Evolutionary conservation across 2,329 filamentous ascomycete genomes (phyloP).

Genomic region (Talaromyces verruculosus): DNA sequence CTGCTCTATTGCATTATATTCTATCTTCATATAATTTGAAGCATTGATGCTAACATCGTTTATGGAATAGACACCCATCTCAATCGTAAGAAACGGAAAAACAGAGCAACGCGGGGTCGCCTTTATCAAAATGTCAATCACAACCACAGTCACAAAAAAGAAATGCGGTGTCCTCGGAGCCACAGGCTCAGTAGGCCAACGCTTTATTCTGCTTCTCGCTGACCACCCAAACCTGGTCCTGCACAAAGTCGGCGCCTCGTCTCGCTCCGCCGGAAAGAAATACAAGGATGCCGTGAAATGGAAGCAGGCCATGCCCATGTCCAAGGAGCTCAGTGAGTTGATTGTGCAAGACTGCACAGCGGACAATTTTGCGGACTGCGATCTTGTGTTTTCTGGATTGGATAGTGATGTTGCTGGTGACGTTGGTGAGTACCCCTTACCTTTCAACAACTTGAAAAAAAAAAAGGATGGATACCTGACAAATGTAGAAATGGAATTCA

Average conservation of each 20-base stretch:
- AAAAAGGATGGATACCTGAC: too few species aligned
- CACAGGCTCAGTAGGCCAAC: slow-evolving; percentile 91
- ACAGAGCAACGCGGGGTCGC: background rate
- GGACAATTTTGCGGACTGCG: slow-evolving; percentile 81
- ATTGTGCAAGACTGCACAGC: slow-evolving; percentile 83
- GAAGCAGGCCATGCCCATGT: slow-evolving; percentile 89
- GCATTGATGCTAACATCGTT: background rate
- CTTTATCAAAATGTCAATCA: slow-evolving; percentile 30
- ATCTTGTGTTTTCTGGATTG: slow-evolving; percentile 88
- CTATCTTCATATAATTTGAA: background rate
- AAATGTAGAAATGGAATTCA: slow-evolving; percentile 92
- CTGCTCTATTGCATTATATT: background rate
- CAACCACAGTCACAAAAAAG: slow-evolving; percentile 37
- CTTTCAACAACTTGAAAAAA: too few species aligned
- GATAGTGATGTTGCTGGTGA: slow-evolving; percentile 92
- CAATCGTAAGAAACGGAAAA: background rate
- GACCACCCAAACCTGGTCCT: slow-evolving; percentile 84
- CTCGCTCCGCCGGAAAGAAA: slow-evolving; percentile 85
- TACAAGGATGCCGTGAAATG: slow-evolving; percentile 93
- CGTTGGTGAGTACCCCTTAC: slow-evolving; percentile 61
- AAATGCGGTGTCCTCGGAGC: slow-evolving; percentile 70
- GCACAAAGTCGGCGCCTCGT: slow-evolving; percentile 84
- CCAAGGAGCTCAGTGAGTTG: slow-evolving; percentile 70
- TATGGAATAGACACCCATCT: background rate
- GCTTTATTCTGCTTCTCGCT: slow-evolving; percentile 89